Base-by-base conservation (phyloP, 75 land plant species). In the Gnetum montanum region DNA sequence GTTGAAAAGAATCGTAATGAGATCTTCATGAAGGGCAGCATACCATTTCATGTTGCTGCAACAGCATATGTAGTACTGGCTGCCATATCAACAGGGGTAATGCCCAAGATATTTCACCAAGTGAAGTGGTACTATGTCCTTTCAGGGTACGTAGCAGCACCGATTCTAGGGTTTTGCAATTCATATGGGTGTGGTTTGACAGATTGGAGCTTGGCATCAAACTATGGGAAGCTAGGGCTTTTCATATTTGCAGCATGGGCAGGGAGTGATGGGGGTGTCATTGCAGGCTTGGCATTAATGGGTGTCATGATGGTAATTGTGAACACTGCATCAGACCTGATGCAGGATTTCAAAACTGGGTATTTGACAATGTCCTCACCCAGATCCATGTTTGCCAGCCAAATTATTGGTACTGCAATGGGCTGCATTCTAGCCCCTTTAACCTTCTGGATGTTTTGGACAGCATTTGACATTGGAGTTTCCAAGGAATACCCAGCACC, bases 241-340 rank as follows among this genome's bases (percentile, higher is more conserved):
- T 81, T 81, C 70, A 51, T 78, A 30, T 72, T 81, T 36, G 71
- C 74, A 7, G 77, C 84, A 2, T 81, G 82, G 84, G 78, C 70
- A 0, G 84, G 84, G 6, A 23, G 40, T 46, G 25, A 33, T 4
- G 77, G 79, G 0, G 84, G 84, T 10, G 83, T 81, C 11, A 30
- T 81, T 22, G 73, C 71, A 8, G 84, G 84, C 20, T 82, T 81
- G 2, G 82, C 62, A 0, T 67, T 60, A 1, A 72, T 82, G 34
- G 83, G 83, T n/a, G 83, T 81, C 13, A 81, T 78, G 73, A 81
- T 81, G 84, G 45, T 65, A 25, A 73, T 78, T 33, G 84, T 81
- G 26, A 57, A 64, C 51, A 78, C 82, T 1, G 76, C 84, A 8
- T 64, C 82, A 3, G 84, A 81, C 30, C 69, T 81, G 23, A 81